Base-by-base conservation (phyloP, 2,329 filamentous ascomycete genomes). In the Xylogone sp. region DNA sequence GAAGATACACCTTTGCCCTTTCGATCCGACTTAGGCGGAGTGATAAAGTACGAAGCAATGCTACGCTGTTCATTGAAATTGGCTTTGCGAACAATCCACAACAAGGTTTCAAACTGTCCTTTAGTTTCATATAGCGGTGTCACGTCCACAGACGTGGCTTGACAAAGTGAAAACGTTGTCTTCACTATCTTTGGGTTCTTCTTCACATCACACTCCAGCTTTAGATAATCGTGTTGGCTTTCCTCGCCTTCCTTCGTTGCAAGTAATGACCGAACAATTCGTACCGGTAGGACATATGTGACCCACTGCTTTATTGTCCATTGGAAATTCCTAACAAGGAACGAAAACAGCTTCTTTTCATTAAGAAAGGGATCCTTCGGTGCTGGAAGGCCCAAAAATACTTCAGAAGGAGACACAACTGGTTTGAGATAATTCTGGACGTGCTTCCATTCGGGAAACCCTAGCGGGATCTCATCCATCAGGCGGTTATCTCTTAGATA, bases 271-370 rank as follows among this genome's bases (percentile, higher is more conserved):
- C 21, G 44, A 29, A 53, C 49, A 24, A 57, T 52, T 18, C 46
- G 45, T n/a, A 55, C 9, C 4, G 55, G 50, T 20, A 57, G 16
- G 29, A 53, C 22, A 27, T 39, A 50, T 43, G 42, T 52, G 16
- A 51, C 43, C 46, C 51, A 57, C 24, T 42, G 42, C 16, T 46
- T 49, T 20, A 51, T 29, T 1, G 29, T 54, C 55, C 55, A 57
- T 43, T 57, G 43, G 42, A 55, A 55, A 1, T 55, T 55, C 2
- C 52, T 42, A 29, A 34, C 18, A 2, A 57, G 21, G 20, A 57
- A 57, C 21, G 42, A 18, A 12, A 49, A 54, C 16, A 53, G 12
- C 10, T 43, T 21, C 20, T 43, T 27, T 50, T 57, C 53, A 44
- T 55, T 29, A 7, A 48, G 9, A 3, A 21, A 45, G 18, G 22